Conservation (phyloP, 2,329 filamentous ascomycete species). For the Colletotrichum tropicale region DNA sequence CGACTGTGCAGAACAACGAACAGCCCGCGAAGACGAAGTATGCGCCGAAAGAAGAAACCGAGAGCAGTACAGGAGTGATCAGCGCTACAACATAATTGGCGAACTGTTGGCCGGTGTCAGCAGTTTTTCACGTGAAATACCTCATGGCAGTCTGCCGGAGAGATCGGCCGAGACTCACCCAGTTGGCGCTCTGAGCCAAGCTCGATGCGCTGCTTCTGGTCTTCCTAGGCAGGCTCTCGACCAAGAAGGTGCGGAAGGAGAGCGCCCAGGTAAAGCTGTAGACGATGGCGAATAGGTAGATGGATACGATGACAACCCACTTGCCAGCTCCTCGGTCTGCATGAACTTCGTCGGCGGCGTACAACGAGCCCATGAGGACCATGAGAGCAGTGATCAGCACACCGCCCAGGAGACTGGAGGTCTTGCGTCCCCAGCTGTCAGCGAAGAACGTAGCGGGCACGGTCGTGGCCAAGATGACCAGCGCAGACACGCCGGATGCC, state of each 20-base stretch:
- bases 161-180: conserved; percentile 33
- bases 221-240: conserved; percentile 60
- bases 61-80: conserved; percentile 44
- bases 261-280: conserved; percentile 58
- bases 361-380: conserved; percentile 57
- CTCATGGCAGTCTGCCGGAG: background rate
- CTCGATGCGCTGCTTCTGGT: conserved; percentile 60
- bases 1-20: conserved; percentile 38
- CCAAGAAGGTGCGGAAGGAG: conserved; percentile 52
- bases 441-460: conserved; percentile 59
- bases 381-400: conserved; percentile 53
- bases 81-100: conserved; percentile 51
- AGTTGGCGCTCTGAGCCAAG: conserved; percentile 58
- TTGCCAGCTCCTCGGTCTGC: conserved; percentile 39
- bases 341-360: conserved; percentile 45
- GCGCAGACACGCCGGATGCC: conserved; percentile 62
- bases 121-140: background rate
- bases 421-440: conserved; percentile 60
- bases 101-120: conserved; percentile 27
- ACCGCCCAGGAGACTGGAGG: conserved; percentile 57
- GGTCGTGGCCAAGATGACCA: conserved; percentile 59
- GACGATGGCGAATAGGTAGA: conserved; percentile 52
- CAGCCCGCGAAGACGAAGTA: conserved; percentile 51
- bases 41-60: conserved; percentile 42
- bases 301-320: conserved; percentile 56